Base-by-base conservation (phyloP, 2,329 filamentous ascomycete genomes). In the Fusarium paranaense region DNA sequence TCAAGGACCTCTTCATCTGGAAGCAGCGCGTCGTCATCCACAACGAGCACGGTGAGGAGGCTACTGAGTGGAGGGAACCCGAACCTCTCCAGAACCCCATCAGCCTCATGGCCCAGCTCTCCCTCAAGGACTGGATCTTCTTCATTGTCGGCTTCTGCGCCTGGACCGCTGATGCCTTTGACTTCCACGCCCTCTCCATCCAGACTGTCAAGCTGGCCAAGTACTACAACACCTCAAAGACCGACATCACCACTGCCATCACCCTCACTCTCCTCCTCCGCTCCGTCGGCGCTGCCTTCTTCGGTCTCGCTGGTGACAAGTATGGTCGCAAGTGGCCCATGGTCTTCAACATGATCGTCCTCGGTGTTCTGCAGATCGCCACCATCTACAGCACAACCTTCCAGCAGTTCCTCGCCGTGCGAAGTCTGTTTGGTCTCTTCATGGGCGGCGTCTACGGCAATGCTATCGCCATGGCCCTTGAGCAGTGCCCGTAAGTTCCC, bases 301-400 rank as follows among this genome's bases (percentile, higher is more conserved):
- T 97, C 73, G 94, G 94, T 67, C 85, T 96, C 25, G 90, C 92
- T 1, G 92, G 93, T 73, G 94, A 97, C 82, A 91, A 91, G 74
- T 97, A 90, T 80, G 94, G 94, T 8, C 90, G 94, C 64, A 96
- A 95, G 83, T 94, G 93, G 91, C 93, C 94, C 52, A 94, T 95
- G 92, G 91, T 95, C 10, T 76, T 90, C 77, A 96, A 96, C 85
- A 93, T 95, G 90, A 85, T 95, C 67, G 83, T 94, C 27, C 86
- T 94, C 5, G 91, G 91, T 50, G 74, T 91, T 25, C 83, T 93
- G 5, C 90, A 93, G 80, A 89, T 95, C 67, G 93, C 91, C 27
- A 97, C 94, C 20, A 95, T 95, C 76, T 97, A 95, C 83, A 89
- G 90, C 79, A 78, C 81, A 0, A 95, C 92, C 0, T 97, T 94